Conservation (phyloP, 805 yeast species). For the Sugiyamaella chiloensis region DNA sequence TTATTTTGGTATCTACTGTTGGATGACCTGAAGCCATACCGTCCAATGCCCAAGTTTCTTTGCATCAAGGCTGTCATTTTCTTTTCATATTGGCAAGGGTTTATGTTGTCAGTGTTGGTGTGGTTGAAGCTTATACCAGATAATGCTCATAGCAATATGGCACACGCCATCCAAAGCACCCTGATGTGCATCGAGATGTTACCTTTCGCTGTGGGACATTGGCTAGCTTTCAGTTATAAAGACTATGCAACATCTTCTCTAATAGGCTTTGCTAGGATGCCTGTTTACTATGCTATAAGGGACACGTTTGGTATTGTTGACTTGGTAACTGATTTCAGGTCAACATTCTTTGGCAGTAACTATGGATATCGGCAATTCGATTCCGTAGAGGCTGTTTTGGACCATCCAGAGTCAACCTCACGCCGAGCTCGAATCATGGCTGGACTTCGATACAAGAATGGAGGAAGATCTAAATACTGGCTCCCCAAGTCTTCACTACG, state of each 20-base stretch:
- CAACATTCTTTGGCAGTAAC: conserved; percentile 62
- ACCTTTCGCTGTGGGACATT: conserved; percentile 84
- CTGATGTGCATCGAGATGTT: conserved; percentile 79
- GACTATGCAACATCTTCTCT: conserved; percentile 61
- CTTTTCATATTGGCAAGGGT: conserved; percentile 98
- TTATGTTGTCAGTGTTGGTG: conserved; percentile 43
- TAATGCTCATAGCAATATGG: conserved; percentile 36
- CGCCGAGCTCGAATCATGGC: conserved; percentile 69
- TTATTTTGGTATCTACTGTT: conserved; percentile 91
- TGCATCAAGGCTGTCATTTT: conserved; percentile 92
- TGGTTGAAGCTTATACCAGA: conserved; percentile 33
- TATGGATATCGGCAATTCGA: conserved; percentile 84
- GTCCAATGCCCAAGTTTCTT: conserved; percentile 88
- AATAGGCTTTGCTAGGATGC: conserved; percentile 68
- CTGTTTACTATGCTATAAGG: conserved; percentile 58
- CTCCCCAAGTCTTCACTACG: conserved; percentile 36
- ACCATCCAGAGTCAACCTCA: conserved; percentile 61
- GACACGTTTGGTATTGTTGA: conserved; percentile 82
- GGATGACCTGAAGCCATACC: conserved; percentile 67
- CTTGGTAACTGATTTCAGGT: conserved; percentile 69
- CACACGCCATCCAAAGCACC: conserved; percentile 70
- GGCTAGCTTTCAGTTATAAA: conserved; percentile 74
- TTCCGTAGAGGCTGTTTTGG: conserved; percentile 63
- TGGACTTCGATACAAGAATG: conserved; percentile 76
- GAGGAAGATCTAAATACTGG: conserved; percentile 86